Conservation (phyloP, 441 rosid genomes). For the Gossypium schwendimanii region DNA sequence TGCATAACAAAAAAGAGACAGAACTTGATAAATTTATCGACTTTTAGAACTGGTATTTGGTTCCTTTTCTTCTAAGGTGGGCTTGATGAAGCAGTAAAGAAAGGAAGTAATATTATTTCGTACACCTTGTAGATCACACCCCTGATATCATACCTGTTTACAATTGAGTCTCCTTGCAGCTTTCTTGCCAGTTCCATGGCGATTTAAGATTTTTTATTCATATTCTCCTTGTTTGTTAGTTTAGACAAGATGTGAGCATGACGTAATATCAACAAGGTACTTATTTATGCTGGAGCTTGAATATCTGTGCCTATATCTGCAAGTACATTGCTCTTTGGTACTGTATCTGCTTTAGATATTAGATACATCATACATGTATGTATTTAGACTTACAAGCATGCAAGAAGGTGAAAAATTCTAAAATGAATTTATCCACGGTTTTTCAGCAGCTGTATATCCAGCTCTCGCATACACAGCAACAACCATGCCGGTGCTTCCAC, state of each 20-base stretch:
- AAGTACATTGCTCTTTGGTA: neutral
- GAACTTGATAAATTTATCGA: neutral
- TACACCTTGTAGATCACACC: neutral
- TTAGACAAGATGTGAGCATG: too few species aligned
- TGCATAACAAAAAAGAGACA: neutral
- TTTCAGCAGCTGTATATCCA: constrained; percentile 58
- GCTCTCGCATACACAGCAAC: constrained; percentile 51
- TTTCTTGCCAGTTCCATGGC: too few species aligned
- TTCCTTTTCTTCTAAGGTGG: neutral
- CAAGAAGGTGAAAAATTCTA: neutral
- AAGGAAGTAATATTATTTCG: neutral
- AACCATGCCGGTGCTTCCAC: constrained; percentile 54
- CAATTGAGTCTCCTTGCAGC: neutral
- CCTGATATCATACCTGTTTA: neutral
- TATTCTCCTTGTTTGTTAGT: too few species aligned
- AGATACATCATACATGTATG: neutral
- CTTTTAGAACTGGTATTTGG: neutral
- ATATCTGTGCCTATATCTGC: neutral
- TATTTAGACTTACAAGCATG: neutral
- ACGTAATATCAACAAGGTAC: too few species aligned
- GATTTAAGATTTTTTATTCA: too few species aligned
- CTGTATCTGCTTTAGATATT: neutral
- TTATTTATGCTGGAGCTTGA: too few species aligned
- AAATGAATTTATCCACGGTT: constrained; percentile 1
- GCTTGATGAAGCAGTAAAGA: neutral